Base-by-base conservation (phyloP, 164 flowering plant species). In the Liquidambar formosana region DNA sequence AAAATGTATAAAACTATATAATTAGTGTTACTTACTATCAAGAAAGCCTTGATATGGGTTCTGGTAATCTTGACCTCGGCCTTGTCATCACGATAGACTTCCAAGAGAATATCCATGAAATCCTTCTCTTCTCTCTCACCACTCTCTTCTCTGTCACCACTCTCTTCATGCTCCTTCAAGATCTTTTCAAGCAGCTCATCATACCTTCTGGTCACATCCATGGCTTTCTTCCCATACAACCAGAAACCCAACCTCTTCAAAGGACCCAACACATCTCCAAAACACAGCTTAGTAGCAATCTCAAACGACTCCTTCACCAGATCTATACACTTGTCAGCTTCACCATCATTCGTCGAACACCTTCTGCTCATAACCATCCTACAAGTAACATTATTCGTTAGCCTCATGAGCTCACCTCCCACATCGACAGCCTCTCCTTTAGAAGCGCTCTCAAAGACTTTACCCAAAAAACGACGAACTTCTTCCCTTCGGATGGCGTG, bases 291-390 rank as follows among this genome's bases (percentile, higher is more conserved):
- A 14, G 41, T 21, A 15, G 57, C 68, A 16, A 57, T 0, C 57
- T 57, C 25, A 22, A 64, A 38, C 3, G 53, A 16, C 16, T 59
- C 67, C 46, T 28, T 41, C 21, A 73, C 61, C 66, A 66, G 0
- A 53, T 57, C 23, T 21, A 25, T 66, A 13, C 61, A 18, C 61
- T 51, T 47, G 41, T 43, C 61, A 8, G 61, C 75, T 13, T 73
- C 75, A 18, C 53, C 52, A 52, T 13, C 52, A 3, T 49, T 23
- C 43, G 10, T 60, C 16, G 71, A 61, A 54, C 56, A 60, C 64
- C 66, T 65, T 11, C 18, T 38, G 25, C 75, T 59, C 70, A 72
- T 66, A 2, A 33, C 44, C 70, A 72, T 21, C 49, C 74, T 48
- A 5, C 52, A 64, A 25, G 25, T 64, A 11, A 26, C 69, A 65